Evolutionary conservation across 805 yeast species (phyloP), one percentile per base, ranked within the genome.

Genomic region (Jamesozyma lodderae): DNA sequence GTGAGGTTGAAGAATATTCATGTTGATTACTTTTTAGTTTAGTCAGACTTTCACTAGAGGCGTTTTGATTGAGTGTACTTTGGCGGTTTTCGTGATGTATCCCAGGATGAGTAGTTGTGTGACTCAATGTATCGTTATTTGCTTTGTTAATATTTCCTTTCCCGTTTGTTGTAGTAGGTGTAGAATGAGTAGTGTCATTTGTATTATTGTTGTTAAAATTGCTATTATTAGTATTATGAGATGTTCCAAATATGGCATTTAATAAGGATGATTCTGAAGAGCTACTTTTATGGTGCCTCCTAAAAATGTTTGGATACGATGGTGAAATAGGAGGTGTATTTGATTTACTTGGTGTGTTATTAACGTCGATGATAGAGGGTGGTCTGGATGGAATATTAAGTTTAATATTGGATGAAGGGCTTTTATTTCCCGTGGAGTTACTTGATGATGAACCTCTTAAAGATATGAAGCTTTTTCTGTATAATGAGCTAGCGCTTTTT

Each of bases 281-380:
- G 35, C 70, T 72, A n/a, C 80, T 70, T 40, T 82, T 70, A 34
- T 72, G 69, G 48, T 79, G 85, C 44, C 78, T 71, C 45, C 81
- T 66, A 61, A 80, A 79, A 37, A 80, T 68, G 20, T 72, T 71
- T 4, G 59, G 41, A 32, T 53, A 51, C n/a, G 52, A 42, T 10
- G 62, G 62, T 2, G 64, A 59, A 24, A 38, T 35, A 9, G 57
- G 61, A 8, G 57, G 49, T 6, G 52, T 48, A 4, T 43, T 35
- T 2, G 55, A 42, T 31, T 49, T 47, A 16, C 37, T 37, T 4
- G 48, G 34, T 2, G 47, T 38, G 5, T 23, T 38, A 17, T 41
- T 37, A 24, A 43, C 22, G 13, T 52, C 58, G 13, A 41, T 39
- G 13, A 44, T 43, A 8, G 58, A 53, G 10, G 42, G 42, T 18